Base-by-base conservation (phyloP, 345 rosid genomes). In the Salix arbutifolia region DNA sequence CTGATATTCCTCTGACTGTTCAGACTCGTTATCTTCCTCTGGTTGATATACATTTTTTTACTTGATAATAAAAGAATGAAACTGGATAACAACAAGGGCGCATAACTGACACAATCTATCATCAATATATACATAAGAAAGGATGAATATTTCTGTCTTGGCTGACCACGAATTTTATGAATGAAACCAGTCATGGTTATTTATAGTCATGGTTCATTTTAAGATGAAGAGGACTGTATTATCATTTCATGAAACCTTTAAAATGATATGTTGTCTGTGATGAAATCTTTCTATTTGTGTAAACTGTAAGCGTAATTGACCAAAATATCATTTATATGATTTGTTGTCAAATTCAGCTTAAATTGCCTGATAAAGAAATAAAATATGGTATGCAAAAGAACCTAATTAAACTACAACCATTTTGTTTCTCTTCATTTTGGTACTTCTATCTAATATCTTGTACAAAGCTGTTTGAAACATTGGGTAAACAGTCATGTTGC, bases 21-120 rank as follows among this genome's bases (percentile, higher is more conserved):
- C 38, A 35, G 88, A 90, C 72, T 87, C 85, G 50, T n/a, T 23
- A 69, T 76, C 80, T 35, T 67, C 81, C 60, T 70, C 84, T 82
- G 76, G 60, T 19, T 19, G 31, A 73, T 69, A 68, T 42, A n/a
- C n/a, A 52, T 30, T 12, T 25, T 23, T 60, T 35, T 5, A 61
- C 17, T 66, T 23, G 8, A 73, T 40, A 25, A 48, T 33, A 30
- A 5, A 31, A 28, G 4, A 65, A 12, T 58, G 28, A 58, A 35
- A n/a, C 25, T 11, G 25, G 62, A 58, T 58, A 58, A 58, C 10
- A n/a, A n/a, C 13, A 58, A n/a, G 12, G 28, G 62, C 13, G 6
- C 28, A 58, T 58, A n/a, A 23, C 14, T 28, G 35, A 73, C 62
- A 65, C 50, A 14, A 37, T 37, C 52, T 60, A 25, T 23, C 75